These are phyloP conservation scores for Naumovozyma dairenensis DNA, from an alignment of 805 yeast genomes.

Conservation along the genomic window DNA sequence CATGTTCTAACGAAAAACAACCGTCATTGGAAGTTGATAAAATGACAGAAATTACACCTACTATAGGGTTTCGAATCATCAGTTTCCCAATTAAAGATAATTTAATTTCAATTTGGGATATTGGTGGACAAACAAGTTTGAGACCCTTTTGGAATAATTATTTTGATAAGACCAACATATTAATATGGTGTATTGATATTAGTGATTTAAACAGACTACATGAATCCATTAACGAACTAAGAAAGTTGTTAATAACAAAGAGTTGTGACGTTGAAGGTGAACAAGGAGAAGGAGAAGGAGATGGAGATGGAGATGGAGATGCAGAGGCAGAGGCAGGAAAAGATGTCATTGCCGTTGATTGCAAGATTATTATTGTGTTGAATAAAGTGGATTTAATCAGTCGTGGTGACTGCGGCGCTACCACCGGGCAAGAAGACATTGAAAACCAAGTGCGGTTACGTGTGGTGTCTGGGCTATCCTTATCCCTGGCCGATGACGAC, in stretches of 20 bases:
- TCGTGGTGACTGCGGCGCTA: no score
- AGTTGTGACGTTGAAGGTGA: no score
- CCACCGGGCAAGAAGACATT: no score
- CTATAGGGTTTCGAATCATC: constrained; percentile 80
- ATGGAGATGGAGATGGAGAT: constrained; percentile 66
- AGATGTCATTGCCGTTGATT: constrained; percentile 38
- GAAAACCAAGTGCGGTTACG: no score
- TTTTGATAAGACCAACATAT: constrained; percentile 68
- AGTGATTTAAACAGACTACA: constrained; percentile 44
- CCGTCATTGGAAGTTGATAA: constrained; percentile 25
- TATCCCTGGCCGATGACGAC: no score
- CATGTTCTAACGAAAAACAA: no score
- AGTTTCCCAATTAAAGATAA: constrained; percentile 38
- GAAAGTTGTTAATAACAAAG: constrained; percentile 42
- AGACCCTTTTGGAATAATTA: constrained; percentile 92
- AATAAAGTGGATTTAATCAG: constrained; percentile 63
- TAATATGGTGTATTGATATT: constrained; percentile 82
- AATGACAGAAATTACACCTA: constrained; percentile 60
- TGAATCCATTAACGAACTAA: constrained; percentile 60
- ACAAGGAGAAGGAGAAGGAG: no score
- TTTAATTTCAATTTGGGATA: constrained; percentile 67
- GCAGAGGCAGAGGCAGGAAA: constrained; percentile 59
- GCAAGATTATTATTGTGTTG: constrained; percentile 46
- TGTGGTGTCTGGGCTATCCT: no score
- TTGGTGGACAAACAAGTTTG: constrained; percentile 81